Conservation (phyloP, 2,329 filamentous ascomycete genomes). For the Didymella segeticola region DNA sequence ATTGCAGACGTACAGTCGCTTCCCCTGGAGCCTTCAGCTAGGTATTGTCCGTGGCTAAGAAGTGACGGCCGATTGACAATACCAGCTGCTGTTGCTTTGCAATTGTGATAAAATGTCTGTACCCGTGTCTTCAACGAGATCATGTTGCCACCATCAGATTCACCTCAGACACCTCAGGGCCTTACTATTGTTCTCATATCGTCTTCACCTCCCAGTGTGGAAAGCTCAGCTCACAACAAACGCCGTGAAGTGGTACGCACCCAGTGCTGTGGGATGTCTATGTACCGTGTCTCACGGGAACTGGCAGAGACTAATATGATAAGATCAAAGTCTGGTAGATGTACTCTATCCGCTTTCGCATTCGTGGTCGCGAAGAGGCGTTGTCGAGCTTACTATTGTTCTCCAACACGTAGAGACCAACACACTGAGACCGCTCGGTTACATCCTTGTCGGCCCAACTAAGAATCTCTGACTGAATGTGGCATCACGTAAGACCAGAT, state of each 20-base stretch:
- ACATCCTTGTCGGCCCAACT: not conserved
- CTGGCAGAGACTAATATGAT: constrained; percentile 1
- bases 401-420: constrained; percentile 24
- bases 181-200: constrained; percentile 34
- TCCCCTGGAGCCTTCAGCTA: not conserved
- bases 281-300: constrained; percentile 23
- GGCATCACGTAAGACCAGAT: not conserved
- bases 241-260: not conserved
- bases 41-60: constrained; percentile 8
- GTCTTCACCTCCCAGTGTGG: constrained; percentile 14
- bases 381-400: constrained; percentile 46
- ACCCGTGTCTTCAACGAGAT: not conserved
- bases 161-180: constrained; percentile 17
- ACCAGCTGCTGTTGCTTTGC: not conserved
- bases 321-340: constrained; percentile 2
- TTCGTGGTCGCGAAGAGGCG: constrained; percentile 20
- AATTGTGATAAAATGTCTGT: not conserved
- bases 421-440: constrained; percentile 23
- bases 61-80: constrained; percentile 3
- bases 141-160: constrained; percentile 13
- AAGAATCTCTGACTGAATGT: not conserved
- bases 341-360: constrained; percentile 21
- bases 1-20: not conserved
- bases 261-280: constrained; percentile 1
- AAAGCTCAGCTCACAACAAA: constrained; percentile 9